Percentiles rank a stretch among this genome's conserved stretches.
phyloP scores from a whole-genome alignment of 257 asterid species.

The Nicotiana otophora region DNA sequence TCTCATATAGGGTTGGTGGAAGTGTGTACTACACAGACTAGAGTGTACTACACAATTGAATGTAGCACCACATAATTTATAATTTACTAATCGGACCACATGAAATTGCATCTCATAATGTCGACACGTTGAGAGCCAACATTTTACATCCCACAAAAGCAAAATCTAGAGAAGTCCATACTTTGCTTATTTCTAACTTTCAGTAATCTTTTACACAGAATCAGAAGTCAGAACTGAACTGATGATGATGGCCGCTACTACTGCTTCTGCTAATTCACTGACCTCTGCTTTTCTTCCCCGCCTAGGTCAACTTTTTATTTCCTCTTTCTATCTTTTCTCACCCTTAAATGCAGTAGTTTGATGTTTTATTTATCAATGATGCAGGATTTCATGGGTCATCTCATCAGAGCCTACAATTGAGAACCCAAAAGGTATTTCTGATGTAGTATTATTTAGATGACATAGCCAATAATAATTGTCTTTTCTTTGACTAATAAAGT shows the following conservation, averaged over 20 bases:
- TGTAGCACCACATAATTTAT: neutral
- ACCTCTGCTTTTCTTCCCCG: constrained; percentile 30
- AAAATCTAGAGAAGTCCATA: neutral
- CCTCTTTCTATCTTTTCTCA: neutral
- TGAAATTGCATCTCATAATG: neutral
- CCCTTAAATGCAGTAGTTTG: neutral
- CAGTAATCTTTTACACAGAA: neutral
- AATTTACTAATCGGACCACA: neutral
- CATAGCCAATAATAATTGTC: too few relatives aligned
- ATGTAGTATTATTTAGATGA: neutral
- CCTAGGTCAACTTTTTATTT: constrained; percentile 26
- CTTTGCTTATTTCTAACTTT: neutral
- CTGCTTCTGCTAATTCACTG: constrained; percentile 27
- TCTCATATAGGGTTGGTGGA: neutral
- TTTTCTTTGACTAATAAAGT: neutral
- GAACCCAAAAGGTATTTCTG: constrained; percentile 45
- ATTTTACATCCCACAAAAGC: neutral
- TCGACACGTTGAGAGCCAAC: neutral
- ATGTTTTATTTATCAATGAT: neutral
- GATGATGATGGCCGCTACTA: constrained; percentile 27
- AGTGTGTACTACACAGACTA: neutral
- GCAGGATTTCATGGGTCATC: constrained; percentile 44
- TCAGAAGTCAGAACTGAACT: neutral
- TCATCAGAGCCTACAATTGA: constrained; percentile 25
- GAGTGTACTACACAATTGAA: neutral